phyloP scores from a whole-genome alignment of 495 filamentous ascomycete species.

The Clavariopsis aquatica region DNA sequence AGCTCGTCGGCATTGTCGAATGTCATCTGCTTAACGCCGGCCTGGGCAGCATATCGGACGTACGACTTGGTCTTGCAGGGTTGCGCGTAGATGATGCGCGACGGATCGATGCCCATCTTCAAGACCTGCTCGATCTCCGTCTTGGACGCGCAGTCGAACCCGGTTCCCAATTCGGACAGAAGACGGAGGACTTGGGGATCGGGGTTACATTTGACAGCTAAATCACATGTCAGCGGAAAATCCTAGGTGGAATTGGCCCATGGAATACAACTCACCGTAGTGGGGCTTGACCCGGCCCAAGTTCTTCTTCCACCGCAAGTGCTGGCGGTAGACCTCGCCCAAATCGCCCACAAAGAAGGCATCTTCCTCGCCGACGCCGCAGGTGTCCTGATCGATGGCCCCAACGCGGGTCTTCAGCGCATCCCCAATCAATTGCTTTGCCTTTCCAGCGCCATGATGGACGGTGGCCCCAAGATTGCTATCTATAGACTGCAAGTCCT shows the following conservation, averaged over 20 bases:
- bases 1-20: slow-evolving; percentile 98
- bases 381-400: slow-evolving; percentile 77
- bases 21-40: slow-evolving; percentile 96
- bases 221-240: slow-evolving; percentile 18
- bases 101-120: slow-evolving; percentile 78
- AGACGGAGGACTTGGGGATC: slow-evolving; percentile 87
- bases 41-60: slow-evolving; percentile 78
- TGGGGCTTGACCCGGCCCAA: slow-evolving; percentile 91
- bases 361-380: slow-evolving; percentile 89
- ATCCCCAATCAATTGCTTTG: slow-evolving; percentile 64
- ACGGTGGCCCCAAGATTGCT: slow-evolving; percentile 8
- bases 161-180: slow-evolving; percentile 81
- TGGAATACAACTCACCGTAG: slow-evolving; percentile 66
- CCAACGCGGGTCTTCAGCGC: slow-evolving; percentile 80
- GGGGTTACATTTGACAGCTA: slow-evolving; percentile 98
- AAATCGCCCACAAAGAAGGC: slow-evolving; percentile 98
- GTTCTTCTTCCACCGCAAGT: slow-evolving; percentile 96
- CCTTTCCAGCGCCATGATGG: slow-evolving; percentile 38
- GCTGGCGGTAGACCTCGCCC: slow-evolving; percentile 97
- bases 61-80: slow-evolving; percentile 99
- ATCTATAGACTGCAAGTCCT: slow-evolving; percentile 24
- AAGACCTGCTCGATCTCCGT: slow-evolving; percentile 91
- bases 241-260: not conserved
- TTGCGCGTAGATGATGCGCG: slow-evolving; percentile 97
- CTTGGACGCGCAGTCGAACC: slow-evolving; percentile 99